These are phyloP conservation scores for Populus hybrid DNA, from an alignment of 441 rosid species.

Conservation along the genomic window DNA sequence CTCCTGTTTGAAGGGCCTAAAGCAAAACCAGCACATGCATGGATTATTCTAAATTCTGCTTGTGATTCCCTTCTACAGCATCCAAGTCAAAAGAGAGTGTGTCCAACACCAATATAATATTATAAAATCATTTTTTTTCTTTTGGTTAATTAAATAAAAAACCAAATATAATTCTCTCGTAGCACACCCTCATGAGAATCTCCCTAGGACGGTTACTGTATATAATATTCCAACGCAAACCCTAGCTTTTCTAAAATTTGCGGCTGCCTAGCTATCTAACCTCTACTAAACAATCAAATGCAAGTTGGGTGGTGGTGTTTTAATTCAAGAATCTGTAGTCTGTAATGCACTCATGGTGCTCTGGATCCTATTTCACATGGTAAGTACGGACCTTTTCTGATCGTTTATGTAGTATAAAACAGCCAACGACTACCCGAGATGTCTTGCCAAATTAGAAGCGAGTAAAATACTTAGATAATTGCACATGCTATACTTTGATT, in stretches of 20 bases:
- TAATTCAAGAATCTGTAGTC: not conserved
- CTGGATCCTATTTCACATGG: not conserved
- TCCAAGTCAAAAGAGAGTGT: not conserved
- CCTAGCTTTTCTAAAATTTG: conserved; percentile 7
- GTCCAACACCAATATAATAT: not conserved
- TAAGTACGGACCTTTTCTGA: not conserved
- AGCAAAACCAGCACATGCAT: not conserved
- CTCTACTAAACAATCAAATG: not conserved
- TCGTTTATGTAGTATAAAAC: not conserved
- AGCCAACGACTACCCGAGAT: not conserved
- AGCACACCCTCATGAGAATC: conserved; percentile 2
- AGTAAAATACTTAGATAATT: too few relatives aligned
- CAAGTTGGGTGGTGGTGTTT: not conserved
- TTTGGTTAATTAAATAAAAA: too few relatives aligned
- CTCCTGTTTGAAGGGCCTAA: not conserved
- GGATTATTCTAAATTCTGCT: not conserved
- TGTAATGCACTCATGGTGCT: not conserved
- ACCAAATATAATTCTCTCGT: not conserved
- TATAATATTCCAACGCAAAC: not conserved
- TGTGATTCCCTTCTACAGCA: conserved; percentile 1
- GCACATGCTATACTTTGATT: not conserved
- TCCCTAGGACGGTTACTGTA: conserved; percentile 5
- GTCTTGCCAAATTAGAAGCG: not conserved
- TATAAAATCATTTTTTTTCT: too few relatives aligned
- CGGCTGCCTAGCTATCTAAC: conserved; percentile 7